Evolutionary conservation across 192 early-diverging fungal genomes (phyloP).

Genomic region (Mortierella claussenii): DNA sequence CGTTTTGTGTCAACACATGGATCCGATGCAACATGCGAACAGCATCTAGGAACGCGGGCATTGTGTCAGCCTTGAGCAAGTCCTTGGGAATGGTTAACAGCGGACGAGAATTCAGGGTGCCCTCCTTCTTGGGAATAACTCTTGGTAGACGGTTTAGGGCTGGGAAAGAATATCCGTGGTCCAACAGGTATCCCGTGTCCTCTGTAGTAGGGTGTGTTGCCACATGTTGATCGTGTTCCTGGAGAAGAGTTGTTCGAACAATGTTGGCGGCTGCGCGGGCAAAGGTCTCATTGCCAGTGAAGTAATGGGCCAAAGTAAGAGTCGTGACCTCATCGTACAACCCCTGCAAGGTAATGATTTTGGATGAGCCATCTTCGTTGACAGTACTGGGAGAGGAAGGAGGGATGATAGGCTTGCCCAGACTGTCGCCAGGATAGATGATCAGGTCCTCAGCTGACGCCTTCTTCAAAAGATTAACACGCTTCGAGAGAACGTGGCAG

Average conservation of each 20-base stretch:
- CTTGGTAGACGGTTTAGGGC: constrained; percentile 61
- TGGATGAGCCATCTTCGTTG: constrained; percentile 34
- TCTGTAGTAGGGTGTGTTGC: constrained; percentile 54
- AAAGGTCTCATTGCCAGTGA: constrained; percentile 61
- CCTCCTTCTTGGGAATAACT: constrained; percentile 57
- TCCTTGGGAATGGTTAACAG: constrained; percentile 55
- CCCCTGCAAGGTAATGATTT: constrained; percentile 38
- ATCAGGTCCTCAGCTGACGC: constrained; percentile 40
- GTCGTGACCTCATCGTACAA: constrained; percentile 65
- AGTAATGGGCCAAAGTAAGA: constrained; percentile 63
- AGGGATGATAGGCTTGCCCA: constrained; percentile 35
- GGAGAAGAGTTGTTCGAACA: constrained; percentile 62
- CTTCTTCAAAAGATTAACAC: constrained; percentile 36
- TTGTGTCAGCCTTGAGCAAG: constrained; percentile 59
- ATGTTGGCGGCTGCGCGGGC: constrained; percentile 65
- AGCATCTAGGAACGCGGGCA: constrained; percentile 62
- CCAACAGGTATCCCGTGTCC: constrained; percentile 62
- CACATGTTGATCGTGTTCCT: constrained; percentile 60
- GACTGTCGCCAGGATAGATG: constrained; percentile 24
- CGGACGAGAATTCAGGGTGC: constrained; percentile 28
- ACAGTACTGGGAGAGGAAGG: not conserved
- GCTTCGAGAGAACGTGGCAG: constrained; percentile 19
- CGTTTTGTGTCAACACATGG: constrained; percentile 66
- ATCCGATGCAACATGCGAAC: constrained; percentile 60
- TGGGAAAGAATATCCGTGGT: constrained; percentile 73